Base-by-base conservation (phyloP, 805 yeast genomes). In the Sugiyamaella chiloensis region DNA sequence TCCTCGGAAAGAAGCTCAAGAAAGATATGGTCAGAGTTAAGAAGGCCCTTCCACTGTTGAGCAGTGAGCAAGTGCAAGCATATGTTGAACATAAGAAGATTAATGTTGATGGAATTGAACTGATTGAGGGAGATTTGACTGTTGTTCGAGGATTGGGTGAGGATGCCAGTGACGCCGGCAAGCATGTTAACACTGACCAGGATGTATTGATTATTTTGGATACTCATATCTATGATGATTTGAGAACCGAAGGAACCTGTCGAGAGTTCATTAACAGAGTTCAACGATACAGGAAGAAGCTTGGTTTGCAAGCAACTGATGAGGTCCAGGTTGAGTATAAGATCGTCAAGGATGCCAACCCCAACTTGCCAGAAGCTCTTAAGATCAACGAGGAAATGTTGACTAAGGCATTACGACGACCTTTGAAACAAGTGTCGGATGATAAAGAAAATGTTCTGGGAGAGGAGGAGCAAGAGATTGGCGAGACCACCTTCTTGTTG, bases 231-330 rank as follows among this genome's bases (percentile, higher is more conserved):
- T 85, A 93, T 64, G 87, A 88, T 35, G 96, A 90, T 59, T 76
- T 91, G 67, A 83, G 84, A 71, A 82, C 87, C 42, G 98, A 93
- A 73, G 98, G 98, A 67, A 75, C 87, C 60, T 96, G 96, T 5
- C 87, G 99, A 75, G 98, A 93, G 70, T 77, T 93, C 64, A 80
- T 93, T 63, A 93, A 93, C 79, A 89, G 99, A 71, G 88, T 93
- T 58, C 99, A 93, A 77, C 85, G 96, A 69, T 80, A 90, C 65
- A 85, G 99, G 72, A 93, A 93, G 84, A 89, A 90, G 78, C 89
- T 87, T 55, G 96, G 96, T 27, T 76, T 93, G 63, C 86, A 86
- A 64, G 90, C 95, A 53, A 91, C 97, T 39, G 99, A 93, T 65
- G 99, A 93, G 59, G 95, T 93, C 44, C 68, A 79, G 54, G 96